A percentile compares a stretch with the other conserved stretches of the same genome.
These are phyloP conservation scores for Kalmusia sp. DNA, from an alignment of 2,329 filamentous ascomycete species.

Conservation along the genomic window DNA sequence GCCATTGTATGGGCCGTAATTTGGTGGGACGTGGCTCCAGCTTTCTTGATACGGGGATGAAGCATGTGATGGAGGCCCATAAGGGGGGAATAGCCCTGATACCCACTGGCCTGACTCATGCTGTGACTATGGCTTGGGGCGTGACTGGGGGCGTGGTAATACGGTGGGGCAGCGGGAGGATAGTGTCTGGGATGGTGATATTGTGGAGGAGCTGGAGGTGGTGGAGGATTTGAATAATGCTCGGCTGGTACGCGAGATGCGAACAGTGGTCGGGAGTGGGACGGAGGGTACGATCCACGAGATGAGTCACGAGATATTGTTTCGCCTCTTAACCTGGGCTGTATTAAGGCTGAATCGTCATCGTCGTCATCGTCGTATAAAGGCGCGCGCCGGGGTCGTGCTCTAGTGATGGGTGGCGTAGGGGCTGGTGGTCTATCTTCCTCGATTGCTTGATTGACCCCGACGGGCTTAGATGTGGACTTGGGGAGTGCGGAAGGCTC, in stretches of 20 bases:
- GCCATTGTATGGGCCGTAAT: slow-evolving; percentile 43
- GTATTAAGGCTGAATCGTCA: slow-evolving; percentile 39
- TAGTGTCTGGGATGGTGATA: slow-evolving; percentile 47
- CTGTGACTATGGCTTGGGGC: slow-evolving; percentile 37
- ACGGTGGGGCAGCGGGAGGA: slow-evolving; percentile 41
- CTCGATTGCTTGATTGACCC: slow-evolving; percentile 30
- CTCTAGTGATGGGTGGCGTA: slow-evolving; percentile 40
- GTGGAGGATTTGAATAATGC: slow-evolving; percentile 64
- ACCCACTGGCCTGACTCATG: slow-evolving; percentile 42
- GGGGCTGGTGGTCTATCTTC: slow-evolving; percentile 43
- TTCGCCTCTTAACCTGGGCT: slow-evolving; percentile 39
- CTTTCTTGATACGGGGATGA: slow-evolving; percentile 46
- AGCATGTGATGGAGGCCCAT: slow-evolving; percentile 43
- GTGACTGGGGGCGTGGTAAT: slow-evolving; percentile 42
- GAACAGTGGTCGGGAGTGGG: slow-evolving; percentile 39
- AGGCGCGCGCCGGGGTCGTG: slow-evolving; percentile 35
- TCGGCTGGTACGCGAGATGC: slow-evolving; percentile 46
- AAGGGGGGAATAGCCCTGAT: slow-evolving; percentile 38
- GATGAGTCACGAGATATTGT: slow-evolving; percentile 31
- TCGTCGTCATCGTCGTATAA: slow-evolving; percentile 43
- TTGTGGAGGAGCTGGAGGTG: slow-evolving; percentile 71
- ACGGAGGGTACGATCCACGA: slow-evolving; percentile 26
- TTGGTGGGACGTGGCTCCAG: slow-evolving; percentile 44
- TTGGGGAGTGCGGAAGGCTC: slow-evolving; percentile 21
- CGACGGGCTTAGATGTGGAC: slow-evolving; percentile 36